A percentile compares a stretch with the other conserved stretches of the same genome.
phyloP scores from a whole-genome alignment of 257 asterid species.

The Solanum clarkiae region DNA sequence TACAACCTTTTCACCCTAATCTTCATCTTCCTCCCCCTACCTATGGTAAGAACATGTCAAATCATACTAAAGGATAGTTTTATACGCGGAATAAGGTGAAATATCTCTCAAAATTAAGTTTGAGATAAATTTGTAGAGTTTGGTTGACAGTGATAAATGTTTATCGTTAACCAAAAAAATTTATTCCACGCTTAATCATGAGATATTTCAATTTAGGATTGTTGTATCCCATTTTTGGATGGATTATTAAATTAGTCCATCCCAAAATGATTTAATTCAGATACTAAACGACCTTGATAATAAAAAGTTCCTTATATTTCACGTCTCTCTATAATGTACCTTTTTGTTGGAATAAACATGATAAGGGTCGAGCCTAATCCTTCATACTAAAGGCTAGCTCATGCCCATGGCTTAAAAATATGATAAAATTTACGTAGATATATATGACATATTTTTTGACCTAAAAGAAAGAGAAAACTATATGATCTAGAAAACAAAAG shows the following conservation, averaged over 20 bases:
- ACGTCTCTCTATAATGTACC: too few relatives aligned
- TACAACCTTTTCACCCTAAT: constrained; percentile 59
- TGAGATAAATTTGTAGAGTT: too few relatives aligned
- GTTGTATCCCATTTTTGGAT: background rate
- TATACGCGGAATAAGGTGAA: background rate
- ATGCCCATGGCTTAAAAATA: too few relatives aligned
- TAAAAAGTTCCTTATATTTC: background rate
- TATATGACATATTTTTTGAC: background rate
- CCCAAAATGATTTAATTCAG: background rate
- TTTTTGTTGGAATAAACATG: too few relatives aligned
- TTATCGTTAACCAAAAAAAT: too few relatives aligned
- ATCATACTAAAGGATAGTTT: background rate
- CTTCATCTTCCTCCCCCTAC: constrained; percentile 13
- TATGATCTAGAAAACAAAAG: background rate
- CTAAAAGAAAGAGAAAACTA: background rate
- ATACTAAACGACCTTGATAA: background rate
- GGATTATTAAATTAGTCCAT: too few relatives aligned
- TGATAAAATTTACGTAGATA: background rate
- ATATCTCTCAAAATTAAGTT: too few relatives aligned
- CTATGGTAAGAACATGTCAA: background rate
- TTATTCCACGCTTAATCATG: background rate
- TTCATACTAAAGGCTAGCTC: too few relatives aligned
- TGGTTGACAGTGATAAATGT: too few relatives aligned
- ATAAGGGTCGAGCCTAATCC: too few relatives aligned
- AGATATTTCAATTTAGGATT: background rate